Conservation (phyloP, 768 basidiomycete species). For the Hericium coralloides region DNA sequence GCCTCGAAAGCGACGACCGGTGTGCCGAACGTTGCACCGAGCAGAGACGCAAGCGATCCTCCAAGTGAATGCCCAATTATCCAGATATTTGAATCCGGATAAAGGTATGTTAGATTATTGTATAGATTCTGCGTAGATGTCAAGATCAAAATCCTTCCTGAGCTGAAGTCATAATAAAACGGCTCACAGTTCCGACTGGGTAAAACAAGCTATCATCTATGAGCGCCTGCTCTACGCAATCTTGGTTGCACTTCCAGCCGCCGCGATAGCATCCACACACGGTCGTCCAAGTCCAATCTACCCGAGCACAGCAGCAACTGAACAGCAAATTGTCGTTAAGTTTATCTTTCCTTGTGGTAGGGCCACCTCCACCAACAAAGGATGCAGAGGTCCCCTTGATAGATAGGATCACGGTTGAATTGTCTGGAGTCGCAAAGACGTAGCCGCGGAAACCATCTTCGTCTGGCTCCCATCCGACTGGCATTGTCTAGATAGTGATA, state of each 20-base stretch:
- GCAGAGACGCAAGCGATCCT: constrained; percentile 73
- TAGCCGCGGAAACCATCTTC: constrained; percentile 92
- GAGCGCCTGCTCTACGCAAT: constrained; percentile 73
- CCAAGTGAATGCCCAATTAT: constrained; percentile 80
- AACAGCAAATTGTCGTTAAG: constrained; percentile 93
- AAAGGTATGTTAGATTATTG: constrained; percentile 86
- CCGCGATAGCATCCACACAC: constrained; percentile 86
- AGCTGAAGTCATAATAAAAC: neutral
- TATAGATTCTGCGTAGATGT: constrained; percentile 62
- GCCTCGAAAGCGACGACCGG: constrained; percentile 90
- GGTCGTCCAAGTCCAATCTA: constrained; percentile 90
- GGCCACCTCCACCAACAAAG: constrained; percentile 59
- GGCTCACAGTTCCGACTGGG: constrained; percentile 72
- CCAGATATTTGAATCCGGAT: constrained; percentile 88
- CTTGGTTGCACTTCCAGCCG: constrained; percentile 66
- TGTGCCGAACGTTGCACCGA: constrained; percentile 86
- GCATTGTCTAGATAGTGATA: constrained; percentile 37
- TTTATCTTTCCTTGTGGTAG: constrained; percentile 84
- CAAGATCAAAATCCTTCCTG: neutral
- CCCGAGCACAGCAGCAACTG: constrained; percentile 91
- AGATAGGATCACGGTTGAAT: constrained; percentile 78
- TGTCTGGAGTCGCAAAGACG: constrained; percentile 76
- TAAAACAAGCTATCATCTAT: constrained; percentile 84
- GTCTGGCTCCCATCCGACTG: constrained; percentile 86
- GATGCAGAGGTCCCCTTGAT: constrained; percentile 90